These are phyloP conservation scores for Penicillium manginii DNA, from an alignment of 495 filamentous ascomycete genomes.

Conservation along the genomic window DNA sequence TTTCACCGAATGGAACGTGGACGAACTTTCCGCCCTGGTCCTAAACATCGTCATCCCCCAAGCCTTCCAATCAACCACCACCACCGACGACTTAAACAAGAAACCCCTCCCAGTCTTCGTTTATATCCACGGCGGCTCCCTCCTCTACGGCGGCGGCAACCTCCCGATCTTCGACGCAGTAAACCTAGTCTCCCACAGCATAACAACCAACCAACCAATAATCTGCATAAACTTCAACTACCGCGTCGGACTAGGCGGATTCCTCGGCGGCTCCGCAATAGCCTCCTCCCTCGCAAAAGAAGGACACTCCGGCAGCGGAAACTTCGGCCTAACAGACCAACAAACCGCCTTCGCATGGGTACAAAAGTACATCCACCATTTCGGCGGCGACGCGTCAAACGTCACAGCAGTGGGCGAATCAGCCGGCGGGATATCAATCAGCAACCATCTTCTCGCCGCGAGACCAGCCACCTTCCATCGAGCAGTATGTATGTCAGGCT, in stretches of 20 bases:
- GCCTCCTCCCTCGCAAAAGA: conserved; percentile 26
- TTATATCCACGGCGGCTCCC: conserved; percentile 36
- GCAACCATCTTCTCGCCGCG: conserved; percentile 54
- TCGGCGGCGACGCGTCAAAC: conserved; percentile 66
- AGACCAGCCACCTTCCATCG: conserved; percentile 28
- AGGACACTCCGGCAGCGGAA: conserved; percentile 28
- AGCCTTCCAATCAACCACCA: neutral
- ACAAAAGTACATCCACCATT: conserved; percentile 49
- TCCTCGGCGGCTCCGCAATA: conserved; percentile 28
- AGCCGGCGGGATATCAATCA: conserved; percentile 66
- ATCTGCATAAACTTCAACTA: conserved; percentile 37
- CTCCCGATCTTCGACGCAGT: conserved; percentile 35
- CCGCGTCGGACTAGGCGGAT: conserved; percentile 35
- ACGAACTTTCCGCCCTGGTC: conserved; percentile 32
- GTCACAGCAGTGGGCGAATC: conserved; percentile 68
- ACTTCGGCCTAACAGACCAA: conserved; percentile 41
- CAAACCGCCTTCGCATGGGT: conserved; percentile 37
- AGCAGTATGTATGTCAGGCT: conserved; percentile 35
- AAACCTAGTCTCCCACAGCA: conserved; percentile 31
- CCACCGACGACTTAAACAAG: neutral
- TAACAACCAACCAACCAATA: conserved; percentile 24
- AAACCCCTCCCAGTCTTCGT: conserved; percentile 29
- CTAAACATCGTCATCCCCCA: conserved; percentile 37
- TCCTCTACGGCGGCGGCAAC: conserved; percentile 35
- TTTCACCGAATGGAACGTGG: conserved; percentile 14